Evolutionary conservation across 1,139 yeast genomes (phyloP).

Genomic region (Maudiozyma humilis): DNA sequence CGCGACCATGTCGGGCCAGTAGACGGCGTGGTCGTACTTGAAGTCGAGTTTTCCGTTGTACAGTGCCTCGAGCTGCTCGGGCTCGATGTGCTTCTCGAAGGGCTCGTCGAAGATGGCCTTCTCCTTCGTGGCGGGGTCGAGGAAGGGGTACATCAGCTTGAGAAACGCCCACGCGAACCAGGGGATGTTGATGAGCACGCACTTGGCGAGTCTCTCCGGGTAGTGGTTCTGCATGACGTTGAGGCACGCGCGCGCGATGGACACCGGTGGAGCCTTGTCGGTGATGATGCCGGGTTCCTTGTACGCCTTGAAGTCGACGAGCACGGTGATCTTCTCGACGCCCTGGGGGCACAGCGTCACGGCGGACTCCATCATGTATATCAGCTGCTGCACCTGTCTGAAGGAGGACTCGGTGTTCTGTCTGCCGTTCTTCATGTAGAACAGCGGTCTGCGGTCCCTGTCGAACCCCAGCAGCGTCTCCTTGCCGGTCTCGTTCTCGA

Average conservation of each 20-base stretch:
- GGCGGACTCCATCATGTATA: slow-evolving; percentile 79
- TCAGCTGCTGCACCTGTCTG: slow-evolving; percentile 85
- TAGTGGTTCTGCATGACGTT: slow-evolving; percentile 85
- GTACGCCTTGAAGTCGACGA: slow-evolving; percentile 79
- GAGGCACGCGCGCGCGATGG: slow-evolving; percentile 64
- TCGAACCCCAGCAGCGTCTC: slow-evolving; percentile 82
- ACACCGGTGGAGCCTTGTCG: slow-evolving; percentile 32
- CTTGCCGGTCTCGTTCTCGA: slow-evolving; percentile 82
- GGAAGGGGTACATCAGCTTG: slow-evolving; percentile 79
- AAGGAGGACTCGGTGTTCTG: slow-evolving; percentile 83
- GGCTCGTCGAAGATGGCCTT: slow-evolving; percentile 84
- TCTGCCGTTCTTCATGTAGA: slow-evolving; percentile 81
- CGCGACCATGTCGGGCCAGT: slow-evolving; percentile 65
- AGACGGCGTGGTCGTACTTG: slow-evolving; percentile 63
- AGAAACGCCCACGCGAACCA: slow-evolving; percentile 82
- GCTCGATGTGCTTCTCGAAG: slow-evolving; percentile 69
- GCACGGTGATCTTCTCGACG: slow-evolving; percentile 78
- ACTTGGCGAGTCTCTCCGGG: slow-evolving; percentile 85
- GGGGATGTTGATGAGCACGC: slow-evolving; percentile 80
- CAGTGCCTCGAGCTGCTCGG: slow-evolving; percentile 65
- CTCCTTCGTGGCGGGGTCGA: slow-evolving; percentile 84
- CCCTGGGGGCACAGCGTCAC: slow-evolving; percentile 92
- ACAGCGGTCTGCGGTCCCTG: slow-evolving; percentile 74
- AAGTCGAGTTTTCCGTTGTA: slow-evolving; percentile 77
- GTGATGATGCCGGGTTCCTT: slow-evolving; percentile 36